phyloP scores from a whole-genome alignment of 164 flowering plant species.

The Magnolia kwangsiensis region DNA sequence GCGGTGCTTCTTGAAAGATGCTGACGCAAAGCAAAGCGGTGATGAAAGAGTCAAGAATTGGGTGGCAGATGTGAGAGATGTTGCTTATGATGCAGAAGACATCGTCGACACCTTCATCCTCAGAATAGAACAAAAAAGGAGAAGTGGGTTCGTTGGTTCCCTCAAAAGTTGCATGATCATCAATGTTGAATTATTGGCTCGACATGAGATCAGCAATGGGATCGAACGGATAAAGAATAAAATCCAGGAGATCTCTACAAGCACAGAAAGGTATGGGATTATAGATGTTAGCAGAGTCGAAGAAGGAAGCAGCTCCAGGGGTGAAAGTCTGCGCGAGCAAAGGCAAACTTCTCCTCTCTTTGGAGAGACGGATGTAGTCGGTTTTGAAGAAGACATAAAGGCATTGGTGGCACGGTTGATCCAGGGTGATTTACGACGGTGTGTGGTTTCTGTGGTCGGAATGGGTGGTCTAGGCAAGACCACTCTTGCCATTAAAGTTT shows the following conservation, averaged over 20 bases:
- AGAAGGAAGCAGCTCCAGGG: not conserved
- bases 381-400: too few relatives aligned
- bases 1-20: not conserved
- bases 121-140: not conserved
- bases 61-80: slow-evolving; percentile 19
- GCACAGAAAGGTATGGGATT: slow-evolving; percentile 7
- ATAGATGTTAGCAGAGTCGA: not conserved
- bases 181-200: not conserved
- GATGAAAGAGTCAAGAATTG: slow-evolving; percentile 14
- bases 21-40: not conserved
- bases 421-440: too few relatives aligned
- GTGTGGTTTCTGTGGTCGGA: too few relatives aligned
- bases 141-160: not conserved
- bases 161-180: not conserved
- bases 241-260: not conserved
- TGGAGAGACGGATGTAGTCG: not conserved
- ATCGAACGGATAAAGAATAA: slow-evolving; percentile 3
- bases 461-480: too few relatives aligned
- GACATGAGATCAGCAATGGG: not conserved
- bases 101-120: slow-evolving; percentile 13
- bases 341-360: not conserved
- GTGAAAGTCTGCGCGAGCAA: not conserved
- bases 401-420: too few relatives aligned
- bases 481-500: too few relatives aligned
- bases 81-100: slow-evolving; percentile 21